Evolutionary conservation across 2,329 filamentous ascomycete genomes (phyloP), one percentile per base, ranked within the genome.

Genomic region (Calonectria leucothoes): DNA sequence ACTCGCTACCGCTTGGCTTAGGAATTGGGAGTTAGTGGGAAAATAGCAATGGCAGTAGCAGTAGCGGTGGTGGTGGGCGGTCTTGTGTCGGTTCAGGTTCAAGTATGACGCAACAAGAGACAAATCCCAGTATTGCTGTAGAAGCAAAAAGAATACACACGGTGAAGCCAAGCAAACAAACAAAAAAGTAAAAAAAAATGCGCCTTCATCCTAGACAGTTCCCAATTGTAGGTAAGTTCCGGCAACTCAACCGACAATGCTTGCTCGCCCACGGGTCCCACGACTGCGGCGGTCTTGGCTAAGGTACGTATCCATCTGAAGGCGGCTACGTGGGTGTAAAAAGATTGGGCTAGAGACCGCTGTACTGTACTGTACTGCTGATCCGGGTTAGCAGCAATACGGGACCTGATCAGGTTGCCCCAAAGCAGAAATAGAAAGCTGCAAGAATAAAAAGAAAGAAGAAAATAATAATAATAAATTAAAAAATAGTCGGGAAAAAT

Each of bases 111-210:
- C 55, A 35, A n/a, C 33, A n/a, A 37, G 52, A 23, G 31, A 33
- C 55, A 15, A 23, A 25, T 37, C 37, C 5, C 33, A 35, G 1
- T 7, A 37, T 59, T 17, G 33, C 33, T 23, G 33, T 52, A 65
- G 67, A 75, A 52, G 70, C 63, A 55, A 52, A 71, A 68, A 35
- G 42, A 51, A 66, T 11, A 42, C 25, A 29, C 14, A 31, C 14
- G 17, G 49, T 8, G 14, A 27, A n/a, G 29, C 4, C 12, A 31
- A 52, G 25, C 14, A 29, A 27, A 31, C 10, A 51, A 25, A 29
- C 31, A 14, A 23, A n/a, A 15, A 25, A 37, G 14, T 12, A 3
- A 63, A 29, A 63, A 45, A 63, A 45, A 31, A 23, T 11, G 59
- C n/a, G 14, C 8, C 37, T 45, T 45, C 59, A 63, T 63, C 59